These are phyloP conservation scores for Fusarium humuli DNA, from an alignment of 2,329 filamentous ascomycete genomes.

Conservation along the genomic window DNA sequence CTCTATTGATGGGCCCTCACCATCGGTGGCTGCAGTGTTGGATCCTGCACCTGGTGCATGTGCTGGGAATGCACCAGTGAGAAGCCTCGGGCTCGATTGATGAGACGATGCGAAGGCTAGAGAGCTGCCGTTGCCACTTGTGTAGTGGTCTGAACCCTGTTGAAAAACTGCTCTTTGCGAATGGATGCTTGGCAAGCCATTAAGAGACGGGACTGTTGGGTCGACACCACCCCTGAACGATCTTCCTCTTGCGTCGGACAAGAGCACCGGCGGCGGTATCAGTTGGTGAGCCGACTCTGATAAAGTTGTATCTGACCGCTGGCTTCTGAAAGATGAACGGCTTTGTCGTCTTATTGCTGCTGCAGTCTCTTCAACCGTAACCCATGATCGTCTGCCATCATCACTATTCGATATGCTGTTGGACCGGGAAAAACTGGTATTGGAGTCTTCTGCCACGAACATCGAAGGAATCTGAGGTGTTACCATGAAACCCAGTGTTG, in stretches of 20 bases:
- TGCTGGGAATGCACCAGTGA: slow-evolving; percentile 27
- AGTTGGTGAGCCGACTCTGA: slow-evolving; percentile 50
- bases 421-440: slow-evolving; percentile 36
- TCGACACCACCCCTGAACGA: slow-evolving; percentile 48
- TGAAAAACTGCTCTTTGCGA: slow-evolving; percentile 33
- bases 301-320: slow-evolving; percentile 45
- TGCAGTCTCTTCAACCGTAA: slow-evolving; percentile 49
- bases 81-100: slow-evolving; percentile 43
- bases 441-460: slow-evolving; percentile 43
- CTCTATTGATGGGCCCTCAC: slow-evolving; percentile 27
- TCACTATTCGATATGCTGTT: slow-evolving; percentile 39
- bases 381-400: slow-evolving; percentile 51
- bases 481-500: slow-evolving; percentile 43
- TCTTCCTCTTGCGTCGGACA: slow-evolving; percentile 42
- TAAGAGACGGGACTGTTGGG: slow-evolving; percentile 46
- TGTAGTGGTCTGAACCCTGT: slow-evolving; percentile 43
- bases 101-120: slow-evolving; percentile 49
- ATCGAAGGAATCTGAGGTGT: slow-evolving; percentile 42
- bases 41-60: slow-evolving; percentile 9
- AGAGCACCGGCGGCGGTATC: slow-evolving; percentile 47
- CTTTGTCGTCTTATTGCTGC: slow-evolving; percentile 43
- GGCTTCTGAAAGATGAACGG: slow-evolving; percentile 42
- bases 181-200: slow-evolving; percentile 44
- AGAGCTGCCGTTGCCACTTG: slow-evolving; percentile 51
- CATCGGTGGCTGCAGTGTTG: background rate